Conservation (phyloP, 768 basidiomycete species). For the Dacryopinax spathularia region DNA sequence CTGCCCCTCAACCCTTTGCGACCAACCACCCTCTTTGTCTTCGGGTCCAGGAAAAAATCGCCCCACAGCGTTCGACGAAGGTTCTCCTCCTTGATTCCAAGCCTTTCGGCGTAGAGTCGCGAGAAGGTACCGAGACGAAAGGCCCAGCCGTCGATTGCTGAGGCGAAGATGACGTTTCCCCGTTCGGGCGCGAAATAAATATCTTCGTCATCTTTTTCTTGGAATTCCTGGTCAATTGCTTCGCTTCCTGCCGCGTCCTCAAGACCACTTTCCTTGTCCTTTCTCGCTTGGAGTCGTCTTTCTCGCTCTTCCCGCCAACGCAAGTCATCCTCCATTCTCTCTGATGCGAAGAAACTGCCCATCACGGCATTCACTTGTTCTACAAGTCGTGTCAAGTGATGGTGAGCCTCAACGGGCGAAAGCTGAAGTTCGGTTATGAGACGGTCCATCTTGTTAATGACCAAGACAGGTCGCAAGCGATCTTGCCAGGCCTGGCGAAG, state of each 20-base stretch:
- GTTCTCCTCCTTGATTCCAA: constrained; percentile 80
- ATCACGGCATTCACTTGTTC: constrained; percentile 98
- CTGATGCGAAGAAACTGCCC: constrained; percentile 89
- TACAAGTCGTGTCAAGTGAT: constrained; percentile 82
- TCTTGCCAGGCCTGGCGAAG: constrained; percentile 91
- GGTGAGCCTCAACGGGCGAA: constrained; percentile 80
- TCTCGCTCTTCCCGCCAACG: constrained; percentile 90
- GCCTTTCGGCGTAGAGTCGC: constrained; percentile 75
- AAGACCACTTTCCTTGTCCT: constrained; percentile 28
- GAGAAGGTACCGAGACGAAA: constrained; percentile 91
- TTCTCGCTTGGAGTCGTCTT: constrained; percentile 60
- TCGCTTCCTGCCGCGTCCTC: constrained; percentile 40
- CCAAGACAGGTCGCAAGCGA: constrained; percentile 72
- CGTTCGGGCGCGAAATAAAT: constrained; percentile 92
- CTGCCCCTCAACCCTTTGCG: constrained; percentile 81
- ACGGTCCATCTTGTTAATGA: constrained; percentile 94
- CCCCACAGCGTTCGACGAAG: constrained; percentile 86
- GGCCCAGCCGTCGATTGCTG: constrained; percentile 94
- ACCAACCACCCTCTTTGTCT: constrained; percentile 83
- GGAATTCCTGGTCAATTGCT: constrained; percentile 45
- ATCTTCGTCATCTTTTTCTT: constrained; percentile 95
- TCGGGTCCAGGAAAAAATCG: constrained; percentile 92
- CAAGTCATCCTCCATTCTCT: constrained; percentile 92
- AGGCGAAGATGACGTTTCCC: constrained; percentile 93
- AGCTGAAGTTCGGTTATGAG: constrained; percentile 87